Evolutionary conservation across 2,329 filamentous ascomycete genomes (phyloP).

Genomic region (Venturia nashicola): DNA sequence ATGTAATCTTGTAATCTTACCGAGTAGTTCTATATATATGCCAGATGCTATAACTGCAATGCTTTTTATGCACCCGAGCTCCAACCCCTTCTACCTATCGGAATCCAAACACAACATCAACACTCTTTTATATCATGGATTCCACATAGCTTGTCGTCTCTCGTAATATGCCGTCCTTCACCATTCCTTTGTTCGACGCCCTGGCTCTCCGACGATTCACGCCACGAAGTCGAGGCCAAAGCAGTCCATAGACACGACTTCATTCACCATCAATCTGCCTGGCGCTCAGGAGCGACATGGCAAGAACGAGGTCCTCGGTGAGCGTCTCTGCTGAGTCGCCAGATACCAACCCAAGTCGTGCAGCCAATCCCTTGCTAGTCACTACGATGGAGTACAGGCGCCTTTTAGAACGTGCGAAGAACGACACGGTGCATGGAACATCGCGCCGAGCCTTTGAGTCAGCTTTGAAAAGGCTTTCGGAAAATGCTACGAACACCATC

Average conservation of each 20-base stretch:
- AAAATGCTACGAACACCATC: neutral
- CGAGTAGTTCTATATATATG: no score
- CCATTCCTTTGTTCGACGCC: neutral
- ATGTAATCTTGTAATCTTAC: no score
- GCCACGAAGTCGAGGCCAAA: neutral
- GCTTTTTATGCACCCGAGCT: neutral
- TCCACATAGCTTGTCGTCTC: neutral
- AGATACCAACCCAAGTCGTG: neutral
- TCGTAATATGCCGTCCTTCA: neutral
- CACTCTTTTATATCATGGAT: neutral
- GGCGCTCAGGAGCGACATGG: neutral
- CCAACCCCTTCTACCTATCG: neutral
- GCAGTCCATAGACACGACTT: neutral
- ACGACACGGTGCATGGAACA: neutral
- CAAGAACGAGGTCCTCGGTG: neutral
- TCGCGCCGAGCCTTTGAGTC: neutral
- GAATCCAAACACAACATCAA: neutral
- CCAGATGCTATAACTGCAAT: no score
- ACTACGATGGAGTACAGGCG: neutral
- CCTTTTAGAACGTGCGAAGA: neutral
- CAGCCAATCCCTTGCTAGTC: neutral
- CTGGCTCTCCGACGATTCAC: neutral
- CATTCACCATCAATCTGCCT: no score
- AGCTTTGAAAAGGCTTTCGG: neutral
- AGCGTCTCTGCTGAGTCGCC: neutral